phyloP scores from a whole-genome alignment of 306 rosid genomes.

The Fragaria vesca region DNA sequence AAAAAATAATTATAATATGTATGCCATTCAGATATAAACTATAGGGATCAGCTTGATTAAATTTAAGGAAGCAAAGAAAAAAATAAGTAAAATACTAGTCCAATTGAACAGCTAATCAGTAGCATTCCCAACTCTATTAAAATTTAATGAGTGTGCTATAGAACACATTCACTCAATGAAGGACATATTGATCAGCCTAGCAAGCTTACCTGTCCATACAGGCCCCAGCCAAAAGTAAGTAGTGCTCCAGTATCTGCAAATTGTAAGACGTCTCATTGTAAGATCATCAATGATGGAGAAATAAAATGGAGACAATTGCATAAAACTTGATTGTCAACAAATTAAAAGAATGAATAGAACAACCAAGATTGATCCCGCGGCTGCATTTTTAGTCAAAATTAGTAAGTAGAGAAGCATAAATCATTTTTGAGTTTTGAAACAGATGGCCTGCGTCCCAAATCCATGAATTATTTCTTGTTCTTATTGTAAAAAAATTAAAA shows the following conservation, averaged over 20 bases:
- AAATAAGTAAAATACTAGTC: neutral
- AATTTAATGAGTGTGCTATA: neutral
- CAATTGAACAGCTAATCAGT: neutral
- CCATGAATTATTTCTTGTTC: neutral
- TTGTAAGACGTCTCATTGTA: slow-evolving; percentile 12
- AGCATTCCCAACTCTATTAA: neutral
- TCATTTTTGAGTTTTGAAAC: neutral
- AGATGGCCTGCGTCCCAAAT: neutral
- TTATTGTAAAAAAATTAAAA: neutral
- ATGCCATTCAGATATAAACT: neutral
- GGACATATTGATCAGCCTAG: slow-evolving; percentile 3
- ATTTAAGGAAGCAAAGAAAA: neutral
- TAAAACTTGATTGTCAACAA: neutral
- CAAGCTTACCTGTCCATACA: slow-evolving; percentile 79
- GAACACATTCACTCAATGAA: slow-evolving; percentile 2
- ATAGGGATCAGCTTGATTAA: neutral
- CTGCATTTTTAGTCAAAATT: neutral
- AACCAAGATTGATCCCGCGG: neutral
- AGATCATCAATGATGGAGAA: slow-evolving; percentile 9
- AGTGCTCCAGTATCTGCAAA: slow-evolving; percentile 67
- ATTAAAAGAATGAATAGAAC: neutral
- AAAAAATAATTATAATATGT: neutral
- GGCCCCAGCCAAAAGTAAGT: slow-evolving; percentile 89
- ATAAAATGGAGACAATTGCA: neutral
- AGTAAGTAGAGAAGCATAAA: neutral